Base-by-base conservation (phyloP, 1,284 basidiomycete genomes). In the Sanghuangporus weigelae region DNA sequence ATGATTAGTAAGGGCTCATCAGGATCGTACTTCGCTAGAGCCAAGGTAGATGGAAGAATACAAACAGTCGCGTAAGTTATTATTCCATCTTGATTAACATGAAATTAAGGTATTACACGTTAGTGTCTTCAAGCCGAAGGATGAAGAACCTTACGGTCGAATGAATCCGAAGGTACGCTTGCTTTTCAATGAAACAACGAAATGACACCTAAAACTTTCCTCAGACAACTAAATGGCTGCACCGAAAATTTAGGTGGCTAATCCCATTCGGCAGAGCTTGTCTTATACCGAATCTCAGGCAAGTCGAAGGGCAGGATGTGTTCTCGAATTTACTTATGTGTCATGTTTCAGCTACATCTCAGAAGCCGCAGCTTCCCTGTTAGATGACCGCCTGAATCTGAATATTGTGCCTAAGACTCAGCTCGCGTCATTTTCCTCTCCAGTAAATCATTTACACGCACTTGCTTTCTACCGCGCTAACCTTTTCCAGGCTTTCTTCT, bases 101-200 rank as follows among this genome's bases (percentile, higher is more conserved):
- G 14, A n/a, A 38, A 14, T 54, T 54, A 36, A 8, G 31, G 7
- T 26, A 14, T 14, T 26, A 23, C 46, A 62, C 68, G 42, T 60
- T 66, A 93, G 90, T 19, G 89, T 95, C 5, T 95, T 95, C 75
- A 94, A 95, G 72, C 93, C 93, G 1, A 93, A 94, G 71, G 93
- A 95, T 69, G 93, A 95, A 73, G 92, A 94, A 69, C 91, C 91
- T 3, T 93, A 93, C 69, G 90, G 90, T 36, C 80, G 86, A 40
- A 77, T 93, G 21, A 95, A 95, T 72, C 92, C 92, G 3, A 92
- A 93, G 81, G 88, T 84, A 58, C 50, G 68, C 44, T 0, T 26
- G 39, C 21, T 14, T 19, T 6, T 4, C 7, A 36, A 31, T 14
- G 4, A 7, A 10, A 42, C 26, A 42, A 4, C 38, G 35, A 19